Evolutionary conservation across 2,329 filamentous ascomycete genomes (phyloP), one percentile per base, ranked within the genome.

Genomic region (Metarhizium humberi): DNA sequence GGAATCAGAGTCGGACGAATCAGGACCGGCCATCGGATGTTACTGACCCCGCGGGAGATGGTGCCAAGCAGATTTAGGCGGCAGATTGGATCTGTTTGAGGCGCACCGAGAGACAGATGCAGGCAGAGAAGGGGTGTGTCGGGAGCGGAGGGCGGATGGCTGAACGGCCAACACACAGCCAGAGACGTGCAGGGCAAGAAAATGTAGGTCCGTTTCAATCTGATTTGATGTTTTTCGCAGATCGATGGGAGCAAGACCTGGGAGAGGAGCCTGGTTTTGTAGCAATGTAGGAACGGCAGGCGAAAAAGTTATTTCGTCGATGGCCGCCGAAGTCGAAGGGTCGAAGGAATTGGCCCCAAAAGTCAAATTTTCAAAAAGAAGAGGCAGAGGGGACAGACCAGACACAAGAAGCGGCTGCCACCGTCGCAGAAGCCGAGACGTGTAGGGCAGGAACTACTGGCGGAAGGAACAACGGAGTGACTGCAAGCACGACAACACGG

Each of bases 1-100:
- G 13, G 45, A 34, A 18, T 55, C 57, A 6, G 56, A 55, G 18
- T 55, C 53, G 40, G 54, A 49, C 8, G 56, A 56, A 8, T 54
- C 55, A 14, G 36, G 34, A 48, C 16, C 43, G 18, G 54, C 45
- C 56, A 58, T 58, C 51, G 46, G 43, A 49, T 13, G n/a, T 46
- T 46, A 46, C 25, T 25, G 43, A 18, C 43, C 43, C 43, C 25
- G 20, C n/a, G 45, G 10, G 36, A 25, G 25, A 25, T 25, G 45
- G 49, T 38, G 43, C 29, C 14, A 25, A 42, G 30, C 14, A 13
- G 30, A 13, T 34, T 32, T 25, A 10, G 16, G 29, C 13, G 36
- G 13, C 18, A 34, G 51, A 46, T 29, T 16, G 40, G 20, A 25
- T 25, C 25, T 25, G 25, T 25, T 25, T 25, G 25, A 25, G 25